Conservation (phyloP, 495 filamentous ascomycete genomes). For the Astrothelium macrocarpum region DNA sequence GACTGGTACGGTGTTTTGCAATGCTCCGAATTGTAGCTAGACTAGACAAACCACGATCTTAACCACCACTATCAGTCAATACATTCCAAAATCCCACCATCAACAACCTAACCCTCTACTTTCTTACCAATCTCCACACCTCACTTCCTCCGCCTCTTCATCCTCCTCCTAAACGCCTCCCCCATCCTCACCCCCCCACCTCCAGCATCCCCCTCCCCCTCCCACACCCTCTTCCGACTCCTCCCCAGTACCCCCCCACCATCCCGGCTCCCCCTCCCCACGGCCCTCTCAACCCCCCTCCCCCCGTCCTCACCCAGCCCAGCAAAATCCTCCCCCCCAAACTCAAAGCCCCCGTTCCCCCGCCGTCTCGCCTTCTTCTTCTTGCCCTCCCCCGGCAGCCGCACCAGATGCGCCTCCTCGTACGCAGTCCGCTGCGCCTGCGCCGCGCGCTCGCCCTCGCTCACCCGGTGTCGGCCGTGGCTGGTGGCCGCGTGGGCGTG, state of each 20-base stretch:
- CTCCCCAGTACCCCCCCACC: constrained; percentile 15
- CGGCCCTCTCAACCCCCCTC: constrained; percentile 45
- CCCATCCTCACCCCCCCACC: constrained; percentile 18
- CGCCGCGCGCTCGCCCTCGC: neutral
- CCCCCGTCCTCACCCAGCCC: constrained; percentile 68
- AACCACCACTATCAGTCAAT: neutral
- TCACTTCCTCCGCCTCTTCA: constrained; percentile 20
- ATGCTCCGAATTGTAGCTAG: neutral
- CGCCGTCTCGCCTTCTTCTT: constrained; percentile 71
- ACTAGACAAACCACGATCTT: neutral
- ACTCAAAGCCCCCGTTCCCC: constrained; percentile 51
- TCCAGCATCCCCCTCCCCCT: constrained; percentile 15
- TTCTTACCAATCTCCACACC: neutral
- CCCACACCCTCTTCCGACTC: constrained; percentile 18
- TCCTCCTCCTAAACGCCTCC: constrained; percentile 15
- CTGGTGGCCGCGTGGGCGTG: constrained; percentile 45
- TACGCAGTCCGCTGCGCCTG: constrained; percentile 50
- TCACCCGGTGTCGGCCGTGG: neutral
- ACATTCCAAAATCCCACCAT: neutral
- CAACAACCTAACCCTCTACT: constrained; percentile 10
- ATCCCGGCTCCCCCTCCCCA: constrained; percentile 11
- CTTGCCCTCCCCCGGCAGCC: constrained; percentile 73
- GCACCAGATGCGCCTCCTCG: constrained; percentile 59
- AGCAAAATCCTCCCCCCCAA: constrained; percentile 65
- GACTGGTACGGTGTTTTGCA: neutral